A percentile compares a stretch with the other conserved stretches of the same genome.
phyloP scores from a whole-genome alignment of 2,329 filamentous ascomycete species.

The Aspergillus oerlinghausenensis region DNA sequence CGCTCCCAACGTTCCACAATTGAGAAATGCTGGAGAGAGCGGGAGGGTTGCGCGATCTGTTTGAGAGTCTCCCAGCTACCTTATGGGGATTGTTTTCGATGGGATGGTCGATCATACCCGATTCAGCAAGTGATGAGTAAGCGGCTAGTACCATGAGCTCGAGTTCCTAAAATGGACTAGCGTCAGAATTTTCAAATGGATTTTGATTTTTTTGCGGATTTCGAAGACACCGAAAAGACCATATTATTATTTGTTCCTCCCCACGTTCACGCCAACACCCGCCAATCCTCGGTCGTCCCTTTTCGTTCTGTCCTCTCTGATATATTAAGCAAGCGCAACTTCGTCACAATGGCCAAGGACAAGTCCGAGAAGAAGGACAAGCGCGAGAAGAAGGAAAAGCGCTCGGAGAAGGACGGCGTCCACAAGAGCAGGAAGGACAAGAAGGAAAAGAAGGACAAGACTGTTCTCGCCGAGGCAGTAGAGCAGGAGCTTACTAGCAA shows the following conservation, averaged over 20 bases:
- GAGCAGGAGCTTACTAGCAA: slow-evolving; percentile 37
- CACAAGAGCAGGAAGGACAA: slow-evolving; percentile 45
- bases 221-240: slow-evolving; percentile 10
- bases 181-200: slow-evolving; percentile 34
- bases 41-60: background rate
- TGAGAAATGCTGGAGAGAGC: background rate
- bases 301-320: slow-evolving; percentile 5
- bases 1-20: background rate
- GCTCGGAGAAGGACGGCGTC: slow-evolving; percentile 43
- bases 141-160: slow-evolving; percentile 14
- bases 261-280: slow-evolving; percentile 15
- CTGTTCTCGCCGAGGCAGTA: slow-evolving; percentile 34
- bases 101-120: slow-evolving; percentile 7
- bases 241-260: slow-evolving; percentile 16
- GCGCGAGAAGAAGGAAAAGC: slow-evolving; percentile 42
- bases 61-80: background rate
- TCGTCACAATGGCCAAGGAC: slow-evolving; percentile 42
- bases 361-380: slow-evolving; percentile 45
- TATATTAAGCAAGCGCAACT: slow-evolving; percentile 7
- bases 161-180: slow-evolving; percentile 25
- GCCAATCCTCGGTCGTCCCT: slow-evolving; percentile 7
- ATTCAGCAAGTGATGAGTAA: slow-evolving; percentile 21
- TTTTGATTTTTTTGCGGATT: slow-evolving; percentile 24
- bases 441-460: slow-evolving; percentile 43
- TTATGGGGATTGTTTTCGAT: slow-evolving; percentile 15